phyloP scores from a whole-genome alignment of 805 yeast genomes.

The Wickerhamomyces queroliae region DNA sequence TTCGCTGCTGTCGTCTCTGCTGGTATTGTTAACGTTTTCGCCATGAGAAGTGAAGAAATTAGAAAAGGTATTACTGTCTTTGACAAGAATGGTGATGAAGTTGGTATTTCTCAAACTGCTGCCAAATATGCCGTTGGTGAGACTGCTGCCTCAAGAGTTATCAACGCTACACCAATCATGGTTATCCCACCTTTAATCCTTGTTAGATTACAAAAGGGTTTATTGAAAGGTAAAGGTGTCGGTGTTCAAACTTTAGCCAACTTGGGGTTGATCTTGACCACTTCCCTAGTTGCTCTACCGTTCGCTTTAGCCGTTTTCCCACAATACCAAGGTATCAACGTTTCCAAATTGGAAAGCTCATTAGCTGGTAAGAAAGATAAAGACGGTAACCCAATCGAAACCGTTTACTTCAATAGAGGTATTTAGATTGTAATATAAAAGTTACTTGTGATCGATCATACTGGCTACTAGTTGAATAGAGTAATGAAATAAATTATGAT shows the following conservation, averaged over 20 bases:
- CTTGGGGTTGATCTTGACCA: conserved; percentile 76
- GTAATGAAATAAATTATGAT: no score
- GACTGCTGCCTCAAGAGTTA: conserved; percentile 91
- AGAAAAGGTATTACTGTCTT: conserved; percentile 75
- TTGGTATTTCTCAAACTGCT: conserved; percentile 77
- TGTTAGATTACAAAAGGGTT: conserved; percentile 66
- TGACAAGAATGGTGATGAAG: conserved; percentile 58
- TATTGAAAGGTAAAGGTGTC: conserved; percentile 62
- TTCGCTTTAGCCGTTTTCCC: conserved; percentile 96
- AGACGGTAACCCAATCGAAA: conserved; percentile 48
- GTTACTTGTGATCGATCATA: background rate
- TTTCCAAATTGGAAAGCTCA: conserved; percentile 54
- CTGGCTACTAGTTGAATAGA: no score
- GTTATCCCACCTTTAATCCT: conserved; percentile 88
- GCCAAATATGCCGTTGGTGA: conserved; percentile 94
- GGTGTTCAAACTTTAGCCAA: conserved; percentile 66
- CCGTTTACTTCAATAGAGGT: conserved; percentile 89
- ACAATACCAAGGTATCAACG: conserved; percentile 64
- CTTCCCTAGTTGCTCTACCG: conserved; percentile 86
- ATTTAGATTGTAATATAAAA: no score
- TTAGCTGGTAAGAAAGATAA: conserved; percentile 57
- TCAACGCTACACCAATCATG: conserved; percentile 97
- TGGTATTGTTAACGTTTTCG: conserved; percentile 90
- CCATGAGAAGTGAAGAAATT: conserved; percentile 95
- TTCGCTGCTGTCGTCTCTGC: conserved; percentile 99